Conservation (phyloP, 495 filamentous ascomycete species). For the Physcia stellaris region DNA sequence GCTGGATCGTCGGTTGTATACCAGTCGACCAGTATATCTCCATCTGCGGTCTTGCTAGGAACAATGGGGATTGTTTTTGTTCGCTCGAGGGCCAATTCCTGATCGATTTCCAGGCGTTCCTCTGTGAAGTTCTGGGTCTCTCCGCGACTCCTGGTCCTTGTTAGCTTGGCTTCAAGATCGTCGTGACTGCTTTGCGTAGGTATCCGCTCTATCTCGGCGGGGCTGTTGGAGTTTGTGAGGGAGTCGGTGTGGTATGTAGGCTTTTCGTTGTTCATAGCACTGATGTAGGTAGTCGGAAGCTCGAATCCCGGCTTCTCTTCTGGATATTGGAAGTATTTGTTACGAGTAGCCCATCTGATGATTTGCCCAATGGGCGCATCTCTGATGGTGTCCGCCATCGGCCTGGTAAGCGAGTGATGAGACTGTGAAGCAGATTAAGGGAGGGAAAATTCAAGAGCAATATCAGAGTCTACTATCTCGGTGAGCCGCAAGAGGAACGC, state of each 20-base stretch:
- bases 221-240: slow-evolving; percentile 6
- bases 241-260: not conserved
- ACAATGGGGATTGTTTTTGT: slow-evolving; percentile 34
- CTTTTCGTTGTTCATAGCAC: slow-evolving; percentile 16
- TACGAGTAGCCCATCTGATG: slow-evolving; percentile 34
- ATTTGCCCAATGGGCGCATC: slow-evolving; percentile 42
- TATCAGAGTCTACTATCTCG: not conserved
- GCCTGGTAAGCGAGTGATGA: no score
- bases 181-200: slow-evolving; percentile 6
- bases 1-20: slow-evolving; percentile 37
- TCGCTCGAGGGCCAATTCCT: slow-evolving; percentile 26
- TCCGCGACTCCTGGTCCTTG: slow-evolving; percentile 18
- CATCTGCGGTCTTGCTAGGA: slow-evolving; percentile 27
- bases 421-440: no score
- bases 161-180: slow-evolving; percentile 13
- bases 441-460: not conserved
- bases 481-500: not conserved
- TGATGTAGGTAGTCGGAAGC: slow-evolving; percentile 32
- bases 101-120: slow-evolving; percentile 27
- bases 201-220: slow-evolving; percentile 9
- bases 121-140: slow-evolving; percentile 25
- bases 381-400: slow-evolving; percentile 25
- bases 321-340: slow-evolving; percentile 37
- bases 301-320: slow-evolving; percentile 39
- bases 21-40: slow-evolving; percentile 42